Evolutionary conservation across 2,329 filamentous ascomycete species (phyloP).

Genomic region (Cordyceps cicadae): DNA sequence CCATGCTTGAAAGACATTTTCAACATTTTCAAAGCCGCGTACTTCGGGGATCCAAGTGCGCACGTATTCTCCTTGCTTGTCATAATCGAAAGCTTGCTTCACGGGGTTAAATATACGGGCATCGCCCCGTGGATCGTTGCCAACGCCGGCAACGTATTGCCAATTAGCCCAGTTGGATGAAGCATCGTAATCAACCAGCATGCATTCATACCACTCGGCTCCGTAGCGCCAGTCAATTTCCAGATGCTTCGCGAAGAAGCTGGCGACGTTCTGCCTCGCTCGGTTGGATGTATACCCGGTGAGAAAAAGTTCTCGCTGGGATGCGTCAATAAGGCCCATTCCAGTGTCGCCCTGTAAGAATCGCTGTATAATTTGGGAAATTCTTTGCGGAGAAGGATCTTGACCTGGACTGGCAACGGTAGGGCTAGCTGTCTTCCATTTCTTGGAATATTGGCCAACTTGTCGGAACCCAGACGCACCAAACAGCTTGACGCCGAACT

Average conservation of each 20-base stretch:
- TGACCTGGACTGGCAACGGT: slow-evolving; percentile 27
- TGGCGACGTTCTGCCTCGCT: slow-evolving; percentile 67
- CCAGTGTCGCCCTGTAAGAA: slow-evolving; percentile 63
- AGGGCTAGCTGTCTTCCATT: slow-evolving; percentile 40
- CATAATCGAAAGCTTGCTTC: slow-evolving; percentile 73
- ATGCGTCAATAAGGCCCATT: slow-evolving; percentile 69
- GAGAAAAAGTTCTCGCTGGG: slow-evolving; percentile 62
- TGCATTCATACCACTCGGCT: slow-evolving; percentile 73
- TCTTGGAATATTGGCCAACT: slow-evolving; percentile 31
- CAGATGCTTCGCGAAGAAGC: slow-evolving; percentile 64
- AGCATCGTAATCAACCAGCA: slow-evolving; percentile 68
- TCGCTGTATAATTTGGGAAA: slow-evolving; percentile 43
- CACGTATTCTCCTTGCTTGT: slow-evolving; percentile 60
- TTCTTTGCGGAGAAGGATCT: slow-evolving; percentile 32
- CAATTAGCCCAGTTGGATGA: slow-evolving; percentile 74
- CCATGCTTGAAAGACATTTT: slow-evolving; percentile 63
- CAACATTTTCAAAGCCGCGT: slow-evolving; percentile 39
- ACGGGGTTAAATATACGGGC: slow-evolving; percentile 73
- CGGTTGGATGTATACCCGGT: slow-evolving; percentile 75
- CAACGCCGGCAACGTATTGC: slow-evolving; percentile 74
- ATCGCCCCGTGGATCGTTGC: slow-evolving; percentile 66
- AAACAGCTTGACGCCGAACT: slow-evolving; percentile 60
- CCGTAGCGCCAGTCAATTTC: slow-evolving; percentile 72
- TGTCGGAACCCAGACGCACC: slow-evolving; percentile 53
- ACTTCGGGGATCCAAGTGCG: slow-evolving; percentile 67